These are phyloP conservation scores for Jacaranda mimosifolia DNA, from an alignment of 257 asterid genomes.

Conservation along the genomic window DNA sequence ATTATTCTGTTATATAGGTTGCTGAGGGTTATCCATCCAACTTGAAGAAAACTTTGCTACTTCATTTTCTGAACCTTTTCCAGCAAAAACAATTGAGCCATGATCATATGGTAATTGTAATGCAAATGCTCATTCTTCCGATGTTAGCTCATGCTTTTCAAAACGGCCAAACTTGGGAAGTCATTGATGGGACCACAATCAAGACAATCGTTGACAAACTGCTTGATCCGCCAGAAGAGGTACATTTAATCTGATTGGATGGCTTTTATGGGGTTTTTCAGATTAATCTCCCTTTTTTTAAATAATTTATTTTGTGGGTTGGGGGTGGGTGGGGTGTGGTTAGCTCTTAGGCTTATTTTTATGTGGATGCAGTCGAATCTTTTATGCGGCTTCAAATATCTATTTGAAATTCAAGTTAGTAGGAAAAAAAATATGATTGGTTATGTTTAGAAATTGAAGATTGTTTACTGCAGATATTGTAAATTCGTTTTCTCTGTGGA, in stretches of 20 bases:
- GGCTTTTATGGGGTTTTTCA: slow-evolving; percentile 18
- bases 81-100: slow-evolving; percentile 86
- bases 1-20: slow-evolving; percentile 58
- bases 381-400: not conserved
- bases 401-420: slow-evolving; percentile 9
- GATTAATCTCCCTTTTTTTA: not conserved
- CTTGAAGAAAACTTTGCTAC: slow-evolving; percentile 88
- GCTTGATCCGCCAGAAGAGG: slow-evolving; percentile 99
- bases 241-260: slow-evolving; percentile 35
- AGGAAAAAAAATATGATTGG: not conserved
- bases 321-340: not conserved
- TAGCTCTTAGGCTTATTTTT: slow-evolving; percentile 15
- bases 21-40: slow-evolving; percentile 95
- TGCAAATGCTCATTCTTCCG: slow-evolving; percentile 99
- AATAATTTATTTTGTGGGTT: not conserved
- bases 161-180: slow-evolving; percentile 98
- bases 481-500: not conserved
- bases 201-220: slow-evolving; percentile 95
- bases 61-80: slow-evolving; percentile 89
- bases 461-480: not conserved
- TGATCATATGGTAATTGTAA: slow-evolving; percentile 95
- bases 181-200: slow-evolving; percentile 85
- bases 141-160: slow-evolving; percentile 98
- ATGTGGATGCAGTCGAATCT: slow-evolving; percentile 12
- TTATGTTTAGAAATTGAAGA: slow-evolving; percentile 13